These are phyloP conservation scores for Elsinoe ampelina DNA, from an alignment of 2,329 filamentous ascomycete genomes.

Conservation along the genomic window DNA sequence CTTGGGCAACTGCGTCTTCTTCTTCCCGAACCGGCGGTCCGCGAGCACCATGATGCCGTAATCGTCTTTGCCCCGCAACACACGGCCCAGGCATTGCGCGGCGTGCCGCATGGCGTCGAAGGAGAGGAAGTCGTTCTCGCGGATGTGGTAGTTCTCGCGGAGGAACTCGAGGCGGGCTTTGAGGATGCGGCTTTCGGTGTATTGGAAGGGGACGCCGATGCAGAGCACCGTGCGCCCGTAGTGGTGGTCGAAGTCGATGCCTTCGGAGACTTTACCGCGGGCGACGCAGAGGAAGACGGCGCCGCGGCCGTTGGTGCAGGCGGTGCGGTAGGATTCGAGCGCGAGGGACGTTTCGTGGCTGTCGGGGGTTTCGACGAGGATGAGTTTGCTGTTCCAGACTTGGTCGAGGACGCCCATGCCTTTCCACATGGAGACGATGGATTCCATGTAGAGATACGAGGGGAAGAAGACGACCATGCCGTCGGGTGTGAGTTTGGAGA, in stretches of 20 bases:
- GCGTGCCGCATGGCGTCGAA: constrained; percentile 99
- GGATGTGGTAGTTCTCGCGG: constrained; percentile 93
- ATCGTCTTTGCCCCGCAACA: constrained; percentile 91
- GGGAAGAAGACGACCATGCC: constrained; percentile 99
- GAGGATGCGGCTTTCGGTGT: constrained; percentile 92
- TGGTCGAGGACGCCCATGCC: constrained; percentile 96
- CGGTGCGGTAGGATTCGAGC: constrained; percentile 91
- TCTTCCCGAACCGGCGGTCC: constrained; percentile 87
- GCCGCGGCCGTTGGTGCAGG: constrained; percentile 92
- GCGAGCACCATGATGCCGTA: constrained; percentile 99
- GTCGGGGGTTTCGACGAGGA: constrained; percentile 94
- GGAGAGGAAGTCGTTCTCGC: constrained; percentile 93
- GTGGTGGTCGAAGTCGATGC: constrained; percentile 98
- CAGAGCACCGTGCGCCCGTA: constrained; percentile 93
- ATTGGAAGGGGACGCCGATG: constrained; percentile 96
- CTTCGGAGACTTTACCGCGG: constrained; percentile 92
- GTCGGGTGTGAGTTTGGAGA: constrained; percentile 90
- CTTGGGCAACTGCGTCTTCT: constrained; percentile 80
- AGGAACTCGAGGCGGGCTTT: constrained; percentile 93
- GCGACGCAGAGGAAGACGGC: constrained; percentile 91
- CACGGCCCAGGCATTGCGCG: constrained; percentile 89
- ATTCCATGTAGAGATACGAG: constrained; percentile 98
- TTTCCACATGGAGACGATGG: constrained; percentile 98
- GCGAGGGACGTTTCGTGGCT: constrained; percentile 94
- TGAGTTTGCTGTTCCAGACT: constrained; percentile 98